Base-by-base conservation (phyloP, 371 early-diverging fungal genomes). In the Lichtheimia hyalospora region DNA sequence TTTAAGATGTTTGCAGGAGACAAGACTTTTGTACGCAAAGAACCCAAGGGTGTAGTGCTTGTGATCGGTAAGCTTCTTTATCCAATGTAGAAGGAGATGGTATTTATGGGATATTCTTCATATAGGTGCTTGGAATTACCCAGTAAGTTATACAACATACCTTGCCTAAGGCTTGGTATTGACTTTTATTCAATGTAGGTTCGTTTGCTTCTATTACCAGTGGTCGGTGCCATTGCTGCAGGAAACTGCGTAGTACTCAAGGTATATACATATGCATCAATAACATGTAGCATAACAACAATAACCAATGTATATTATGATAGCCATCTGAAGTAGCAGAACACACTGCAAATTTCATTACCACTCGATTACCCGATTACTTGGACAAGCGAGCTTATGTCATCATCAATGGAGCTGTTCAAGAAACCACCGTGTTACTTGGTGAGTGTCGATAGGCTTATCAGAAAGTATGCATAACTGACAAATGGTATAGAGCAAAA, bases 71-170 rank as follows among this genome's bases (percentile, higher is more conserved):
- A 66, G 62, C 8, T 34, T 2, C 34, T 40, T 23, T 25, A 48
- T 21, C 16, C 12, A 6, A 8, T 24, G 23, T 23, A 52, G 20
- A 3, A 24, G 8, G 8, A 34, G 5, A 2, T 8, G 34, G 10
- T 34, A 2, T 27, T 48, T 5, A 44, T 2, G 20, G 13, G 6
- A 18, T 14, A 14, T 54, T 13, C 39, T 24, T 18, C 52, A 49
- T 4, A 34, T 54, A 75, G 79, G 81, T n/a, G 81, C 96, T 2
- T 96, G 96, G 97, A 97, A 97, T 69, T 95, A 91, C 71, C 95
- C 92, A 24, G 64, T 94, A 71, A 28, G 61, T 52, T 2, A 16
- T 40, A 16, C 10, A 20, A 20, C n/a, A 39, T 25, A 5, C 14
- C 5, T 34, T 49, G 7, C 3, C 43, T 5, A 4, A 14, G 46